phyloP scores from a whole-genome alignment of 1,139 yeast species.

The Yamadazyma trypodendri region DNA sequence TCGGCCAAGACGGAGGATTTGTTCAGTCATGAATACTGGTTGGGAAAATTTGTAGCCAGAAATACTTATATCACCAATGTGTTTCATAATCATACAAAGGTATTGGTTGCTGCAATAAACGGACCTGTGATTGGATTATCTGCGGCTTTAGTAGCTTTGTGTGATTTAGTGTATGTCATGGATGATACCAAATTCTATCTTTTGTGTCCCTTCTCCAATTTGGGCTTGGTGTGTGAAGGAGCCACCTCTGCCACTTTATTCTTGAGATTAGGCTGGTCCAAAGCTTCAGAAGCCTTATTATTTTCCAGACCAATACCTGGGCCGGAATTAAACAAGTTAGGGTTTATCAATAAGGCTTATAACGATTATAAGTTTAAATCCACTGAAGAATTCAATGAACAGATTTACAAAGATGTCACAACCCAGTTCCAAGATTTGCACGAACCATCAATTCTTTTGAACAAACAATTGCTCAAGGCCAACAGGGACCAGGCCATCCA shows the following conservation, averaged over 20 bases:
- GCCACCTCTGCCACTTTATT: constrained; percentile 70
- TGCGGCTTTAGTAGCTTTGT: constrained; percentile 70
- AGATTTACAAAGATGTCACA: constrained; percentile 48
- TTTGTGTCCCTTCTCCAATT: constrained; percentile 76
- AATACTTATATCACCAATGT: constrained; percentile 69
- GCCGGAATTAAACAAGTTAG: constrained; percentile 54
- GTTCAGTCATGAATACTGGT: constrained; percentile 54
- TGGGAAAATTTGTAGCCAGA: constrained; percentile 61
- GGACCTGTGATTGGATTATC: constrained; percentile 87
- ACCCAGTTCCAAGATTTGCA: constrained; percentile 50
- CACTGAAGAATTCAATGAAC: constrained; percentile 59
- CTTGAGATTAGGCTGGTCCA: constrained; percentile 69
- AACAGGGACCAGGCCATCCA: constrained; percentile 47
- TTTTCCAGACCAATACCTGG: constrained; percentile 68
- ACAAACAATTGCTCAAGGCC: constrained; percentile 56
- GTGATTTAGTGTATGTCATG: constrained; percentile 73
- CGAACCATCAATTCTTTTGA: constrained; percentile 57
- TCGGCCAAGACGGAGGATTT: constrained; percentile 24
- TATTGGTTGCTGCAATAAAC: constrained; percentile 72
- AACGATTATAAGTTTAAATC: constrained; percentile 43
- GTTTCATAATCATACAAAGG: constrained; percentile 69
- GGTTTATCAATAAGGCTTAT: constrained; percentile 58
- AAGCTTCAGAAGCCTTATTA: constrained; percentile 71
- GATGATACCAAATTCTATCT: constrained; percentile 58
- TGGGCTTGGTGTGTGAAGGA: constrained; percentile 86